Evolutionary conservation across 306 rosid species (phyloP), one percentile per base, ranked within the genome.

Genomic region (Malus sieversii): DNA sequence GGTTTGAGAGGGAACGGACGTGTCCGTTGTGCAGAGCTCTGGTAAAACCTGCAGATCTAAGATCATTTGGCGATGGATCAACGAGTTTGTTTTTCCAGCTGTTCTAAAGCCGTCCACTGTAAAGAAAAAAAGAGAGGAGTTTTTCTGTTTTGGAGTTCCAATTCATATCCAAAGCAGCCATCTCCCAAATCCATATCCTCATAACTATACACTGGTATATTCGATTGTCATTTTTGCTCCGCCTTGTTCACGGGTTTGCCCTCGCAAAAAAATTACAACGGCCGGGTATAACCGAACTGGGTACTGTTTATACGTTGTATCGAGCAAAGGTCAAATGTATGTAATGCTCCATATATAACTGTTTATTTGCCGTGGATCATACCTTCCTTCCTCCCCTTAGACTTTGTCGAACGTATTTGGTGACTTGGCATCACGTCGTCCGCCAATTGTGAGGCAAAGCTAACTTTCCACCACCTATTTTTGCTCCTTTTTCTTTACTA

Each of bases 1-100:
- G 98, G 98, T 95, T 95, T 74, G 98, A 95, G 91, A 88, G 98
- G 89, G 98, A 92, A 82, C 84, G 98, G 35, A 95, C 98, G 10
- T 92, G 98, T 57, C 98, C 98, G 1, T 82, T 95, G 84, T 95
- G 98, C 88, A 87, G 98, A 87, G 97, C 98, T 71, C 80, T 95
- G 90, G 98, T 95, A 62, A 95, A 92, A 86, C 91, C 97, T 18
- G 92, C 98, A 16, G 98, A 92, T 80, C 92, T 95, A 30, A 90
- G 90, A 83, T 95, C 98, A 77, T 95, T 92, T 45, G 93, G 98
- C 2, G 98, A 95, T 80, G 98, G 98, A 73, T 95, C 98, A 57
- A 95, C 98, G 4, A 90, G 97, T 78, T 77, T 95, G 78, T 92
- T 88, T 85, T 87, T 89, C 85, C 98, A 95, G 87, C 82, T 95